A percentile compares a stretch with the other conserved stretches of the same genome.
Evolutionary conservation across 1,139 yeast species (phyloP).

Genomic region (Debaryomyces robertsiae): DNA sequence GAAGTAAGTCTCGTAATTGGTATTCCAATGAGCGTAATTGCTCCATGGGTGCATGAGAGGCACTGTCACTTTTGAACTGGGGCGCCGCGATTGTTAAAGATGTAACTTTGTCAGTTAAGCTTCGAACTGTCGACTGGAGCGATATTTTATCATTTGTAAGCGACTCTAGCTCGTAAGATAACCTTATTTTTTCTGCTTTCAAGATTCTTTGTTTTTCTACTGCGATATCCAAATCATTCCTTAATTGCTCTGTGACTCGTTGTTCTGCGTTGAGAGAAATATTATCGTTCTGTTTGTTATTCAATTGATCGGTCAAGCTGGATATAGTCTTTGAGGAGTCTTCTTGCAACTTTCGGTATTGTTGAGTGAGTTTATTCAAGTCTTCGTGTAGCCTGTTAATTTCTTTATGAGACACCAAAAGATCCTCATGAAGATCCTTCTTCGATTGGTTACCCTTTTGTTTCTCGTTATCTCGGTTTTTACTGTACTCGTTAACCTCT

Average conservation of each 20-base stretch:
- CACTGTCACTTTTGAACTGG: slow-evolving; percentile 18
- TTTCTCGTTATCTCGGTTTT: slow-evolving; percentile 6
- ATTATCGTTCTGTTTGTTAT: slow-evolving; percentile 31
- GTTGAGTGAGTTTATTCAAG: slow-evolving; percentile 21
- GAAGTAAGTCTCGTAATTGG: slow-evolving; percentile 42
- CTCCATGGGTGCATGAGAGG: slow-evolving; percentile 11
- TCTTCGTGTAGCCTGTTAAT: slow-evolving; percentile 26
- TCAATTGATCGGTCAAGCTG: slow-evolving; percentile 32
- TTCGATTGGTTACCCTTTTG: background rate
- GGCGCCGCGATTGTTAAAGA: slow-evolving; percentile 23
- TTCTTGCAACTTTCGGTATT: slow-evolving; percentile 25
- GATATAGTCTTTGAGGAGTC: slow-evolving; percentile 31
- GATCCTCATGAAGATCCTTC: slow-evolving; percentile 18
- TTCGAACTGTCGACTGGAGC: slow-evolving; percentile 34
- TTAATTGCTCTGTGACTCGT: slow-evolving; percentile 29
- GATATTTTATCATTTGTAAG: slow-evolving; percentile 39
- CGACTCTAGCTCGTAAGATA: slow-evolving; percentile 45
- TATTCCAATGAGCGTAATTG: slow-evolving; percentile 31
- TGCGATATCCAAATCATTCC: slow-evolving; percentile 44
- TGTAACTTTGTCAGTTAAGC: slow-evolving; percentile 34
- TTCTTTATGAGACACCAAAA: slow-evolving; percentile 27
- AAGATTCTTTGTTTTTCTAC: slow-evolving; percentile 50
- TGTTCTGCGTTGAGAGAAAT: slow-evolving; percentile 23
- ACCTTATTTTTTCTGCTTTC: slow-evolving; percentile 52
- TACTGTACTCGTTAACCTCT: slow-evolving; percentile 31